These are phyloP conservation scores for Gracilaria domingensis DNA, from an alignment of 23 red algal genomes.

Conservation along the genomic window DNA sequence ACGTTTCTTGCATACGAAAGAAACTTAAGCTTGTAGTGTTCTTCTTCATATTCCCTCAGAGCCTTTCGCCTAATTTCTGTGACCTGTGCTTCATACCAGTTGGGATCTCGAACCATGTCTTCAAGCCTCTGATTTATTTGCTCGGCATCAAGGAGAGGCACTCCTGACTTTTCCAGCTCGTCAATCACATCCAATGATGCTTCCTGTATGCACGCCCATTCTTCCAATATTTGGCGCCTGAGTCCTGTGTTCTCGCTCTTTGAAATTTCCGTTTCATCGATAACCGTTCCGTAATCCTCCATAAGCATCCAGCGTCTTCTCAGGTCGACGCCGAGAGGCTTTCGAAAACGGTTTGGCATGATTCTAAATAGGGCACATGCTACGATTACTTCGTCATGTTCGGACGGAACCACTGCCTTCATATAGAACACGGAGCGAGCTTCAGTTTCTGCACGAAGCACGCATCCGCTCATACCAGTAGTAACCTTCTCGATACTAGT, in stretches of 20 bases:
- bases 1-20: constrained; percentile 2
- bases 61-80: neutral
- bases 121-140: constrained; percentile 4
- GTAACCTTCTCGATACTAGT: constrained; percentile 14
- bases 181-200: constrained; percentile 12
- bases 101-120: constrained; percentile 1
- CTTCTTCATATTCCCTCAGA: neutral
- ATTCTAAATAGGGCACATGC: constrained; percentile 3
- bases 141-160: neutral
- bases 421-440: constrained; percentile 7
- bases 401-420: constrained; percentile 1
- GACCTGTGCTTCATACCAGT: constrained; percentile 21
- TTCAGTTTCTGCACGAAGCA: constrained; percentile 6
- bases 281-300: neutral
- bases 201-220: constrained; percentile 14
- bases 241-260: neutral
- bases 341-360: constrained; percentile 18
- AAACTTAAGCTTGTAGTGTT: constrained; percentile 10
- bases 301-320: constrained; percentile 28
- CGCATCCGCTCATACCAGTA: constrained; percentile 7
- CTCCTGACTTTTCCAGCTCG: constrained; percentile 6
- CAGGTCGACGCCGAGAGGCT: constrained; percentile 2
- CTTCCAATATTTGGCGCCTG: constrained; percentile 6
- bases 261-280: neutral
- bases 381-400: neutral